Percentiles rank a stretch among this genome's conserved stretches.
These are phyloP conservation scores for Calonectria henricotiae DNA, from an alignment of 2,329 filamentous ascomycete genomes.

Conservation along the genomic window DNA sequence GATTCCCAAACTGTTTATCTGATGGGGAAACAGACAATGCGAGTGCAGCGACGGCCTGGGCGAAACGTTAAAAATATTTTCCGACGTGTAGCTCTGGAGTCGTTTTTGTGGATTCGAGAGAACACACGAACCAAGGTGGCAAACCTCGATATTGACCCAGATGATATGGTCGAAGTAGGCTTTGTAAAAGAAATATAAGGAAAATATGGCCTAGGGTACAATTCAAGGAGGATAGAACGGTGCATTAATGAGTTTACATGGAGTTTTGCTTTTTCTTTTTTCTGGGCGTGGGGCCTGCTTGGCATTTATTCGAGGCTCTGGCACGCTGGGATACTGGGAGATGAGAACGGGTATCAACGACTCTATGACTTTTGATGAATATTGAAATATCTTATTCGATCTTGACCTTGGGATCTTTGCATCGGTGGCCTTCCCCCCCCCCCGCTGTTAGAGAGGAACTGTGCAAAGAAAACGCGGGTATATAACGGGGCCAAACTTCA, in stretches of 20 bases:
- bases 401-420: conserved; percentile 36
- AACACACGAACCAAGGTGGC: conserved; percentile 79
- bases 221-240: not conserved
- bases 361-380: conserved; percentile 37
- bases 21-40: conserved; percentile 76
- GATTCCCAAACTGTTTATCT: conserved; percentile 70
- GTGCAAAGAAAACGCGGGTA: not conserved
- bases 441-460: not conserved
- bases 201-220: conserved; percentile 8
- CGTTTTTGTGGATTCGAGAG: conserved; percentile 77
- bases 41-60: conserved; percentile 59
- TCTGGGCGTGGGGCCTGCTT: not conserved
- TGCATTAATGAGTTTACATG: not conserved
- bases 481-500: not conserved
- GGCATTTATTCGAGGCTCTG: not conserved
- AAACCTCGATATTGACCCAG: conserved; percentile 67
- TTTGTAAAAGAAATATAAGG: conserved; percentile 78
- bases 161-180: conserved; percentile 78
- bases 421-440: conserved; percentile 21
- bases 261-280: conserved; percentile 13
- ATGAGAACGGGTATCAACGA: conserved; percentile 23
- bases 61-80: conserved; percentile 57
- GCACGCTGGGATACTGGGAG: conserved; percentile 22
- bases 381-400: conserved; percentile 35
- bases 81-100: conserved; percentile 65